Conservation (phyloP, 257 asterid genomes). For the Fraxinus anomala region DNA sequence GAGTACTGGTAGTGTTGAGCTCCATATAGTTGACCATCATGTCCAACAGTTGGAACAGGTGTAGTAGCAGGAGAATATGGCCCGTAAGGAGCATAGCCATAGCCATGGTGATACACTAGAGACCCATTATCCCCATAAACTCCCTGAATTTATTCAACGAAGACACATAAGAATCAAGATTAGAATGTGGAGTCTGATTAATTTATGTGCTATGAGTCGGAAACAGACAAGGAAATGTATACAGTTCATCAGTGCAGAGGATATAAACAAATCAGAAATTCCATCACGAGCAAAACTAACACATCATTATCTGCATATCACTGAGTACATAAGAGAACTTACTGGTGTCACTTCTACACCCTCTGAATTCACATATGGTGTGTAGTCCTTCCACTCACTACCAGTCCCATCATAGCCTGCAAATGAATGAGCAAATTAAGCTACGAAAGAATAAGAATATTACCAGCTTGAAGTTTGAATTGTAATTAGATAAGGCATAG, state of each 20-base stretch:
- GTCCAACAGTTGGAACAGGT: slow-evolving; percentile 63
- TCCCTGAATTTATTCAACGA: slow-evolving; percentile 41
- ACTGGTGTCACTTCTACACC: neutral
- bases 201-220: neutral
- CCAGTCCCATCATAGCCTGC: slow-evolving; percentile 10
- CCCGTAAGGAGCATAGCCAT: slow-evolving; percentile 62
- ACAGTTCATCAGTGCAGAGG: neutral
- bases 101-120: slow-evolving; percentile 58
- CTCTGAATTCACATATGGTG: neutral
- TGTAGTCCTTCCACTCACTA: slow-evolving; percentile 3
- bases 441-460: neutral
- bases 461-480: neutral
- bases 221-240: neutral
- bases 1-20: slow-evolving; percentile 78
- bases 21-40: slow-evolving; percentile 71
- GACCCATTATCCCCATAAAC: slow-evolving; percentile 70
- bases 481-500: neutral
- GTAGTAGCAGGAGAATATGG: slow-evolving; percentile 68
- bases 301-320: neutral
- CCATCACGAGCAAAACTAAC: neutral
- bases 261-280: neutral
- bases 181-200: neutral
- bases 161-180: neutral
- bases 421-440: neutral
- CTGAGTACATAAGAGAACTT: neutral